Evolutionary conservation across 805 yeast species (phyloP), one percentile per base, ranked within the genome.

Genomic region (Maudiozyma serrabonitensis): DNA sequence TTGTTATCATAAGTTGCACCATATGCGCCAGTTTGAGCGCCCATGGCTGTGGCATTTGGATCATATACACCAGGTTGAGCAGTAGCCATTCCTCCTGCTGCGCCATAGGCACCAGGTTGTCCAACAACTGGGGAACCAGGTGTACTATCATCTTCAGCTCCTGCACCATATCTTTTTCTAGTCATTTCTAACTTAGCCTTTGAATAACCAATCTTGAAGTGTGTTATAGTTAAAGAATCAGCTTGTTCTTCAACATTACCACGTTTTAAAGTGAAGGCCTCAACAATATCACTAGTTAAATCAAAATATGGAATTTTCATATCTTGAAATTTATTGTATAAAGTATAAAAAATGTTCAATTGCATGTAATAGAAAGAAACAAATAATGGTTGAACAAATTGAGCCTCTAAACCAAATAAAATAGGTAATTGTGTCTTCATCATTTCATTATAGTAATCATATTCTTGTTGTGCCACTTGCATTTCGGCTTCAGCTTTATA

Each of bases 301-400:
- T 93, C 95, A 69, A 93, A 93, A 70, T 93, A 93, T 15, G 97
- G 96, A 56, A 93, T 93, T 71, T 93, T 89, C 86, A 91, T 82
- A 64, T 87, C 95, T 70, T 91, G 96, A 87, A 91, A 87, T 60
- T 86, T 79, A 63, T 78, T 84, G 73, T 87, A 90, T 54, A 93
- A 74, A 1, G 96, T 89, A 75, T 93, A 93, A 69, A 90, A 93
- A 50, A 93, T 88, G 72, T 93, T 93, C 73, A 93, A 78, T 73
- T 93, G 99, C 98, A 93, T 93, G 75, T 81, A 93, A 71, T 93
- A 93, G 68, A 93, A 83, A 49, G 95, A 84, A 60, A 91, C 93
- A 70, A 93, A 93, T 60, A 93, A 74, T 18, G 99, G 99, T 63
- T 82, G 84, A 64, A 93, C 90, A 64, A 93, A 88, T 60, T 89